phyloP scores from a whole-genome alignment of 345 rosid genomes.

The Eucalyptus fibrosa region DNA sequence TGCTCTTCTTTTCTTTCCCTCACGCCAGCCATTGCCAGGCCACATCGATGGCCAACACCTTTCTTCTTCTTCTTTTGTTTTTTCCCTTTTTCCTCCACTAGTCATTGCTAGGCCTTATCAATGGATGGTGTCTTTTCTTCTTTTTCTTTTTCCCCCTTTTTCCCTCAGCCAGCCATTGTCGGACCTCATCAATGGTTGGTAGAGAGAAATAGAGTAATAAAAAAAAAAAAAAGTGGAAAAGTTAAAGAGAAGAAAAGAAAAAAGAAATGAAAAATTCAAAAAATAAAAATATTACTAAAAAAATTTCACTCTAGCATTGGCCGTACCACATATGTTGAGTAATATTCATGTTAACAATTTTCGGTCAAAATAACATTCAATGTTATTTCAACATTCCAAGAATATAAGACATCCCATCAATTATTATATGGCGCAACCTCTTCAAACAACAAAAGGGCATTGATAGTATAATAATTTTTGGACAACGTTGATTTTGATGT shows the following conservation, averaged over 20 bases:
- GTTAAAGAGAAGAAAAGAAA: no score
- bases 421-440: neutral
- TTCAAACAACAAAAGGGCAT: neutral
- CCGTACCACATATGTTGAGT: no score
- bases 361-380: neutral
- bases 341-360: accelerated
- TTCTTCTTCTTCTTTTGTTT: no score
- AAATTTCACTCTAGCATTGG: accelerated
- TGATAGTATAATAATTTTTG: neutral
- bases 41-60: no score
- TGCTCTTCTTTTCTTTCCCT: no score
- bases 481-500: accelerated
- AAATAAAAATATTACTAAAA: no score
- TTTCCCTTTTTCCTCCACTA: neutral
- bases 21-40: no score
- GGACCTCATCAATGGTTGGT: neutral
- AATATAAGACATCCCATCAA: neutral
- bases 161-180: neutral
- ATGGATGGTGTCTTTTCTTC: neutral
- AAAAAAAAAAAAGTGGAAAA: no score
- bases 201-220: no score
- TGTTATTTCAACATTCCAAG: neutral
- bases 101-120: neutral
- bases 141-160: no score
- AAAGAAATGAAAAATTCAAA: accelerated